Percentiles rank a stretch among this genome's conserved stretches.
Conservation (phyloP, 495 filamentous ascomycete species). For the Alectoria sarmentosa region DNA sequence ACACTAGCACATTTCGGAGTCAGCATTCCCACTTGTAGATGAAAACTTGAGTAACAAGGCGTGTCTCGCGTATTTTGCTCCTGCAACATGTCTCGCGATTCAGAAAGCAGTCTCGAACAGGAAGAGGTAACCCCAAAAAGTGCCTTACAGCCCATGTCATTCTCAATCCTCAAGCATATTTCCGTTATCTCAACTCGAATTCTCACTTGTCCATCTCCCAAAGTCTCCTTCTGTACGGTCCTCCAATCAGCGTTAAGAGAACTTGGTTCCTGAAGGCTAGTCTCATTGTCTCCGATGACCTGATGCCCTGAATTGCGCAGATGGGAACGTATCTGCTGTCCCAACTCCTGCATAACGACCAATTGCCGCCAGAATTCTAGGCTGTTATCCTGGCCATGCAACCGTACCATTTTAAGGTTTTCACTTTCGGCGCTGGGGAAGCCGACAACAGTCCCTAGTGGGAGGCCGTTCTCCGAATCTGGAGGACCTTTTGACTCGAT, state of each 20-base stretch:
- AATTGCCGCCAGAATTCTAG: constrained; percentile 29
- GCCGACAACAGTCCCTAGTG: constrained; percentile 27
- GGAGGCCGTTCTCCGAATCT: too few species aligned
- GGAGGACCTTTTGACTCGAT: neutral
- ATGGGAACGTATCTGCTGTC: constrained; percentile 15
- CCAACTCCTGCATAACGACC: constrained; percentile 25
- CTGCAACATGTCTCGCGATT: too few species aligned
- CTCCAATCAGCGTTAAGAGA: constrained; percentile 5
- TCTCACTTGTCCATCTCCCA: constrained; percentile 15
- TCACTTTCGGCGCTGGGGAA: constrained; percentile 25
- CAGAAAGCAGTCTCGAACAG: too few species aligned
- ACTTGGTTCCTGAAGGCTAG: neutral
- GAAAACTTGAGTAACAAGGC: too few species aligned
- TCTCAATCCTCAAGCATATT: constrained; percentile 28
- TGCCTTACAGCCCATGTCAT: constrained; percentile 31
- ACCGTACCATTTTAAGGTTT: constrained; percentile 25
- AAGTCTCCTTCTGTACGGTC: neutral
- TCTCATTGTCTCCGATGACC: constrained; percentile 9
- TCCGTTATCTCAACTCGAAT: constrained; percentile 22
- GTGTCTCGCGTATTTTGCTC: too few species aligned
- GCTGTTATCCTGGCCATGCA: constrained; percentile 26
- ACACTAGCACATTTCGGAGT: too few species aligned
- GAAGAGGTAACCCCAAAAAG: too few species aligned
- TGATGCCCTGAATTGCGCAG: constrained; percentile 20
- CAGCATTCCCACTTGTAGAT: too few species aligned